Conservation (phyloP, 768 basidiomycete species). For the Epithele typhae region DNA sequence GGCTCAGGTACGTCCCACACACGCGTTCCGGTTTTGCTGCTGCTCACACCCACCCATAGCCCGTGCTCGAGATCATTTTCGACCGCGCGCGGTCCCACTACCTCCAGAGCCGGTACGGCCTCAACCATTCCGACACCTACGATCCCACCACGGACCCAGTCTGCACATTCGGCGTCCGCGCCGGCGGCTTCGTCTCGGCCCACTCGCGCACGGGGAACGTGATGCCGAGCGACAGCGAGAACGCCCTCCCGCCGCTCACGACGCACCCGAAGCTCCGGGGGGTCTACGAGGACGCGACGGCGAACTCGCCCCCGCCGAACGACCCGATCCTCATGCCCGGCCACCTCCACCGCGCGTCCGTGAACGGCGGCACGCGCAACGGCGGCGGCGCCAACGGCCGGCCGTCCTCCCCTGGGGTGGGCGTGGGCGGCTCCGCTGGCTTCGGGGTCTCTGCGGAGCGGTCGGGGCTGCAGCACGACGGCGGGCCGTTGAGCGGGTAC, state of each 20-base stretch:
- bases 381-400: not conserved
- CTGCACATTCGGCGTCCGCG: conserved; percentile 18
- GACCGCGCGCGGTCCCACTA: conserved; percentile 48
- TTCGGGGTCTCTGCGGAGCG: conserved; percentile 14
- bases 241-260: conserved; percentile 14
- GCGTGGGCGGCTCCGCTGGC: conserved; percentile 2
- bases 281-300: conserved; percentile 18
- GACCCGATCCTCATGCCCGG: conserved; percentile 14
- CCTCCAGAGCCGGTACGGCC: conserved; percentile 32
- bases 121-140: conserved; percentile 8
- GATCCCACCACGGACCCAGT: conserved; percentile 19
- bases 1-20: conserved; percentile 43
- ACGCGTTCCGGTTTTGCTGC: not conserved
- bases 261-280: conserved; percentile 21
- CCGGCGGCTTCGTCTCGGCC: conserved; percentile 13
- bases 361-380: not conserved
- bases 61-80: conserved; percentile 50
- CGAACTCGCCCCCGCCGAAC: conserved; percentile 15
- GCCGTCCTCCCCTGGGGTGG: no score
- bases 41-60: conserved; percentile 29
- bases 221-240: conserved; percentile 5
- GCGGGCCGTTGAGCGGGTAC: not conserved
- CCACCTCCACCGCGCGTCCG: conserved; percentile 7
- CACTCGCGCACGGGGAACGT: not conserved
- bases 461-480: conserved; percentile 10